Evolutionary conservation across 768 basidiomycete genomes (phyloP), one percentile per base, ranked within the genome.

Genomic region (Paxillus rubicundulus): DNA sequence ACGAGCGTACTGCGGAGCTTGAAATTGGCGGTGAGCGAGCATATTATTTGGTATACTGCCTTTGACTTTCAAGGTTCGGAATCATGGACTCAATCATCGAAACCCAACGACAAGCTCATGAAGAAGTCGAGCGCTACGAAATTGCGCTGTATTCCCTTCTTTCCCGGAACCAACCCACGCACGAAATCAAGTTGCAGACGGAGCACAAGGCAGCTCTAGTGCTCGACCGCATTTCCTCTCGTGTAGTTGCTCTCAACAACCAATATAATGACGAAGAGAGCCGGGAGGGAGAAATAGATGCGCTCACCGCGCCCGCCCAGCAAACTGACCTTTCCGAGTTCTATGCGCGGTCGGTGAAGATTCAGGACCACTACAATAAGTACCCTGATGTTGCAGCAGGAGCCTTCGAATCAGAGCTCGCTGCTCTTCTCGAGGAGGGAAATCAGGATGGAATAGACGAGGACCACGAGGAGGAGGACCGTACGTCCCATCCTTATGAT

Each of bases 321-420:
- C 80, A 80, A 43, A 81, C 83, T 71, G 82, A 98, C 72, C 79
- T 98, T 47, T 85, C 87, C 43, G 92, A 96, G 71, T 99, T 99
- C 76, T 98, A 99, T 75, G 77, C 86, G 70, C 87, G 97, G 76
- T 86, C 98, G 78, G 86, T 84, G 67, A 93, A 90, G 82, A 85
- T 98, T 72, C 92, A 95, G 75, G 93, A 95, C 68, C 92, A 96
- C 81, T 86, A 98, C 79, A 82, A 80, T 74, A 92, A 92, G 78
- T 94, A 98, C 80, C 94, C 94, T 75, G 89, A 95, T 75, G 77
- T 88, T 73, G 80, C 82, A 64, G 77, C 85, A 78, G 86, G 82
- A 65, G 79, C 86, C 54, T 87, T 96, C 71, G 86, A 92, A 70
- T 77, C 84, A 57, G 93, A 96, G 72, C 79, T 97, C 59, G 84